phyloP scores from a whole-genome alignment of 257 asterid genomes.

The Lycium barbarum region DNA sequence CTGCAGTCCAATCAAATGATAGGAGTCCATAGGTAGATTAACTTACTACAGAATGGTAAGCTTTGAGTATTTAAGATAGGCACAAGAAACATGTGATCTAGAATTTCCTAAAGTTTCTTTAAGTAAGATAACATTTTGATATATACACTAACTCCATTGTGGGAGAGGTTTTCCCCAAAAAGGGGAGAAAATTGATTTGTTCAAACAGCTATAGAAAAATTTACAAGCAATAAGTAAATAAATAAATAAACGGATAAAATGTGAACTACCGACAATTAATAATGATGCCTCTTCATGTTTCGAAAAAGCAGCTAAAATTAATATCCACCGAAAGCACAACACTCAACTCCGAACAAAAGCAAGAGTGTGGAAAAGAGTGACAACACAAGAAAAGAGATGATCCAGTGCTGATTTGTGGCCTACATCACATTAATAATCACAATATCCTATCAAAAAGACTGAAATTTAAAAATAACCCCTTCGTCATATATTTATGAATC shows the following conservation, averaged over 20 bases:
- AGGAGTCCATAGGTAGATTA: conserved; percentile 26
- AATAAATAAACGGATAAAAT: neutral
- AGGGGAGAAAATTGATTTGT: conserved; percentile 12
- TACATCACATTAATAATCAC: conserved; percentile 8
- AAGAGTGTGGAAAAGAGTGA: neutral
- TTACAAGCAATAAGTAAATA: neutral
- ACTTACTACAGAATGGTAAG: conserved; percentile 10
- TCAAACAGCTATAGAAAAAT: neutral
- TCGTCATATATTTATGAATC: neutral
- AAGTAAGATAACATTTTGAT: neutral
- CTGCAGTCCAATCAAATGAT: neutral
- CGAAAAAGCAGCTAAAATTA: neutral
- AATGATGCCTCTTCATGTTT: conserved; percentile 24
- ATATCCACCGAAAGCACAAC: neutral
- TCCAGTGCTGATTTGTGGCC: neutral
- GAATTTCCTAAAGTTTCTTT: conserved; percentile 6
- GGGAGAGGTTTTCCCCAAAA: neutral
- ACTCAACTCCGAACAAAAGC: neutral
- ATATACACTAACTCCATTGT: neutral
- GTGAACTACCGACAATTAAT: neutral
- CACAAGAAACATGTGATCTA: neutral
- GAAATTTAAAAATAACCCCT: neutral
- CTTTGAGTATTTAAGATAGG: neutral
- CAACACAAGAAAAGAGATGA: conserved; percentile 2
- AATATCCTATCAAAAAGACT: conserved; percentile 7